Conservation (phyloP, 805 yeast genomes). For the Candida michaelii region DNA sequence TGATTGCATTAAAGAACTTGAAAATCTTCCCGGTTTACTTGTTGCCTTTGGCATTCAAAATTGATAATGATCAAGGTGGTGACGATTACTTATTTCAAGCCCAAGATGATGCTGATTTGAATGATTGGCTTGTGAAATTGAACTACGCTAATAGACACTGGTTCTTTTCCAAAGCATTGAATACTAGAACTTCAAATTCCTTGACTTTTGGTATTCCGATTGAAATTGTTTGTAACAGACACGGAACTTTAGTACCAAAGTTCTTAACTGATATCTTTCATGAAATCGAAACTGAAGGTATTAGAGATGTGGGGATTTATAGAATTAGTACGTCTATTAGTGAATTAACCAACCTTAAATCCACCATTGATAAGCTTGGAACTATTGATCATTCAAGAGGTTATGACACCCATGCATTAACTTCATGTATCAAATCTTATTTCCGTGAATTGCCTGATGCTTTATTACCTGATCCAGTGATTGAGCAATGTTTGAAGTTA, state of each 20-base stretch:
- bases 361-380: conserved; percentile 47
- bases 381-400: conserved; percentile 46
- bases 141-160: conserved; percentile 53
- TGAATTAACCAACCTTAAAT: conserved; percentile 44
- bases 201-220: conserved; percentile 86
- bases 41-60: conserved; percentile 48
- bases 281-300: conserved; percentile 82
- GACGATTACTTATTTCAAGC: conserved; percentile 71
- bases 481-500: conserved; percentile 53
- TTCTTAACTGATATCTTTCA: conserved; percentile 64
- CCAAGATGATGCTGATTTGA: conserved; percentile 55
- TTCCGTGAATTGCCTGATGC: conserved; percentile 88
- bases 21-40: conserved; percentile 54
- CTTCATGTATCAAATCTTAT: conserved; percentile 83
- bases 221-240: conserved; percentile 71
- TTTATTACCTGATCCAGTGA: conserved; percentile 63
- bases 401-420: conserved; percentile 81
- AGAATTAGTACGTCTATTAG: conserved; percentile 60
- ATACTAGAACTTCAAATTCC: conserved; percentile 15
- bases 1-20: conserved; percentile 46
- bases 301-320: conserved; percentile 89
- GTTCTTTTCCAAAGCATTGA: conserved; percentile 47
- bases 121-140: conserved; percentile 66
- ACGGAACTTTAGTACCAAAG: conserved; percentile 58
- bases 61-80: conserved; percentile 40